Percentiles rank a stretch among this genome's conserved stretches.
These are phyloP conservation scores for Tuber melanosporum DNA, from an alignment of 495 filamentous ascomycete species.

Conservation along the genomic window DNA sequence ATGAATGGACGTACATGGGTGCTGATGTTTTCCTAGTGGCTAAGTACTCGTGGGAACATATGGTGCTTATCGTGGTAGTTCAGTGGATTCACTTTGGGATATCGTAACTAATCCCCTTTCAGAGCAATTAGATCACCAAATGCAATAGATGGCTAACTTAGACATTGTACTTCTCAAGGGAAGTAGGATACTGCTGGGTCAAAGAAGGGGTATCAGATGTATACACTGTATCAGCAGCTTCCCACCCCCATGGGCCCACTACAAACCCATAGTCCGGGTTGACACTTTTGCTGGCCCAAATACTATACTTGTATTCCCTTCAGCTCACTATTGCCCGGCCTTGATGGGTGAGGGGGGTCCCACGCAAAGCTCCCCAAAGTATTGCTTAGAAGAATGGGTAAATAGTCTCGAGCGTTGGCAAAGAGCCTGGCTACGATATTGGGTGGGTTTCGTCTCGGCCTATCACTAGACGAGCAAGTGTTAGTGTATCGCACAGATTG, in stretches of 20 bases:
- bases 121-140: neutral
- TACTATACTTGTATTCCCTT: neutral
- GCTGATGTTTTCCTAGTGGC: neutral
- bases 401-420: neutral
- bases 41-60: neutral
- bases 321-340: neutral
- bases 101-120: neutral
- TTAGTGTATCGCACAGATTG: neutral
- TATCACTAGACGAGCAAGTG: neutral
- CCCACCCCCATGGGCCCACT: neutral
- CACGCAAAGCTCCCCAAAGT: neutral
- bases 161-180: neutral
- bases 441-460: neutral
- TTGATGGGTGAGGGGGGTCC: neutral
- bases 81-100: neutral
- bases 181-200: neutral
- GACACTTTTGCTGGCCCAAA: neutral
- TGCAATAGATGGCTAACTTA: neutral
- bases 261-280: neutral
- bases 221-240: neutral
- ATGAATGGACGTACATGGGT: neutral
- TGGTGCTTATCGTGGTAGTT: neutral
- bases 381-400: neutral
- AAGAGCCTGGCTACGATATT: neutral
- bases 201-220: neutral